Evolutionary conservation across 768 basidiomycete genomes (phyloP).

Genomic region (Podaxis sp.): DNA sequence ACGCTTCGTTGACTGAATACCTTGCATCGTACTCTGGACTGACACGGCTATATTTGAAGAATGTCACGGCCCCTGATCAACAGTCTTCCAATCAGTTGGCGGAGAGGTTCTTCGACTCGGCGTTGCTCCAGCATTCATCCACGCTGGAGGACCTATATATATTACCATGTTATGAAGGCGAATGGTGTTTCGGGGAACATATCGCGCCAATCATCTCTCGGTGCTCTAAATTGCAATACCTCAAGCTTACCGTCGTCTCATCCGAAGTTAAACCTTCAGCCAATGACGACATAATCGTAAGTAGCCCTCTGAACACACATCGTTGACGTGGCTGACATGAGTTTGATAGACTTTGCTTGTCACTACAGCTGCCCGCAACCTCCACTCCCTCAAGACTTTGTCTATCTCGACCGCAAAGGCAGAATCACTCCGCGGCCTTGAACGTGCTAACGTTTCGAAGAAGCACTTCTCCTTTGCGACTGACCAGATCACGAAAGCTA

Average conservation of each 20-base stretch:
- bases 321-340: background rate
- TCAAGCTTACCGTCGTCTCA: conserved; percentile 10
- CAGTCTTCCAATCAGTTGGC: conserved; percentile 5
- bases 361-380: background rate
- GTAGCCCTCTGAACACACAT: background rate
- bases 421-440: conserved; percentile 9
- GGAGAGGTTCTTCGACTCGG: conserved; percentile 4
- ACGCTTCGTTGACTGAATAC: conserved; percentile 6
- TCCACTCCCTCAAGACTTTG: background rate
- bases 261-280: conserved; percentile 8
- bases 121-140: background rate
- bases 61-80: background rate
- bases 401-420: conserved; percentile 5
- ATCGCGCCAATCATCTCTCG: conserved; percentile 2
- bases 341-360: background rate
- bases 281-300: background rate
- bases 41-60: conserved; percentile 4
- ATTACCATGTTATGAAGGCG: conserved; percentile 6
- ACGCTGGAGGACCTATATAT: conserved; percentile 9
- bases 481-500: background rate
- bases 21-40: conserved; percentile 6
- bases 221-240: conserved; percentile 2
- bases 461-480: conserved; percentile 7
- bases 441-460: conserved; percentile 2
- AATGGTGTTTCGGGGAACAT: conserved; percentile 13